These are phyloP conservation scores for Ogataea ramenticola DNA, from an alignment of 805 yeast species.

Conservation along the genomic window DNA sequence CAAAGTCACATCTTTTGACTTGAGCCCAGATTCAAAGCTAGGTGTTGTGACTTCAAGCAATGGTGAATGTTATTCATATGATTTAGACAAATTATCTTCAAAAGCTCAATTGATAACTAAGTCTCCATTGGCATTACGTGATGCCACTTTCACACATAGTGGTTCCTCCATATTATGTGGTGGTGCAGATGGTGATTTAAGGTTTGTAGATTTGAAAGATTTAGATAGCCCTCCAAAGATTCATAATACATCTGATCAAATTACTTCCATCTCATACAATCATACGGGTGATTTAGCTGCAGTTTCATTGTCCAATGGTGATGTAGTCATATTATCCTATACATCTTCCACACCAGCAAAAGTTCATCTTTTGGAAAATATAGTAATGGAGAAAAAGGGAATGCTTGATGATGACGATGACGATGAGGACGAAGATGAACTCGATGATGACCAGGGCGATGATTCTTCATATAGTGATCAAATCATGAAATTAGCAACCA, in stretches of 20 bases:
- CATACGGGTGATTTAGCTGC: constrained; percentile 49
- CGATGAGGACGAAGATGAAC: constrained; percentile 19
- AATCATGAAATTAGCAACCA: constrained; percentile 20
- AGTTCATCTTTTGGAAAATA: constrained; percentile 35
- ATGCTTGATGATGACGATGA: constrained; percentile 23
- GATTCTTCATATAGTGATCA: constrained; percentile 10
- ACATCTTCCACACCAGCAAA: constrained; percentile 49
- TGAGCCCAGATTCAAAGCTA: constrained; percentile 9
- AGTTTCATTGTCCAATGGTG: constrained; percentile 54
- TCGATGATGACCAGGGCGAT: constrained; percentile 30
- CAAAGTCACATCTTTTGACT: constrained; percentile 35
- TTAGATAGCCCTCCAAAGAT: constrained; percentile 23
- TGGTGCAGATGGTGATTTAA: constrained; percentile 59
- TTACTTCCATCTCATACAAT: constrained; percentile 49
- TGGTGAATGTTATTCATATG: constrained; percentile 38
- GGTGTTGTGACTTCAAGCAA: constrained; percentile 29
- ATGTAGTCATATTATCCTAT: constrained; percentile 45
- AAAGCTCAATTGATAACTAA: constrained; percentile 34
- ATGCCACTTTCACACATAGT: constrained; percentile 50
- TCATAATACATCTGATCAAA: constrained; percentile 43
- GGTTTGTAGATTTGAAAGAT: constrained; percentile 35
- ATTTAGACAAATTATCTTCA: constrained; percentile 18
- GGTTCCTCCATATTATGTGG: constrained; percentile 54
- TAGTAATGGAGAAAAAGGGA: constrained; percentile 30
- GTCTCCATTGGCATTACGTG: constrained; percentile 41